Base-by-base conservation (phyloP, 1,284 basidiomycete species). In the Ceraceosorus guamensis region DNA sequence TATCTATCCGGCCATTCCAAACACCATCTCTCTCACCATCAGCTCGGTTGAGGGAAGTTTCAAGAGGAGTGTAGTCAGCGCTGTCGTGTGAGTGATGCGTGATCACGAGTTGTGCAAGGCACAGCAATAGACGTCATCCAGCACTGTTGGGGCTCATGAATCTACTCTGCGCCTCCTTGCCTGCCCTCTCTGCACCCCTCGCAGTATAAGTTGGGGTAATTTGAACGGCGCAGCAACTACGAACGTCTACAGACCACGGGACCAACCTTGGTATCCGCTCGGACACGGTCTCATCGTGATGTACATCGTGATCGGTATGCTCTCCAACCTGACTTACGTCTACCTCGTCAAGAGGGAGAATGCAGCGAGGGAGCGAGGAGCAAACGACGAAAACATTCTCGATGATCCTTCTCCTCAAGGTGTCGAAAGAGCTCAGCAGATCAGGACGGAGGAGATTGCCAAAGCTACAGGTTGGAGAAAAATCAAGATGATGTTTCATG, bases 11-110 rank as follows among this genome's bases (percentile, higher is more conserved):
- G 79, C 82, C 48, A 84, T 87, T 61, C 80, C 85, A 32, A 87
- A 87, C 76, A 82, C 84, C 3, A 81, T 85, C 62, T 84, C 85
- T 5, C 86, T 85, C 83, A 81, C 83, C 35, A 83, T 83, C 33
- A 85, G 85, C 65, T 87, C 86, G 66, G 81, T 85, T 14, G 85
- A 87, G 77, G 85, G 86, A 6, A 81, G 82, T 0, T 88, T 87
- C 76, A 87, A 87, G 66, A 83, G 86, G 24, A 84, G 84, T 61
- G 85, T 87, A 1, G 81, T 84, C 0, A 78, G 87, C 30, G 87
- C 80, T 16, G 47, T 67, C 35, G 56, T 67, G 46, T 66, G 66
- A 52, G 55, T 53, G 3, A 80, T 71, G 31, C 74, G 75, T 41
- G 76, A 76, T 58, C 55, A 74, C 53, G 76, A 76, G 24, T 24